Evolutionary conservation across 2,329 filamentous ascomycete genomes (phyloP).

Genomic region (Fusarium siculi): DNA sequence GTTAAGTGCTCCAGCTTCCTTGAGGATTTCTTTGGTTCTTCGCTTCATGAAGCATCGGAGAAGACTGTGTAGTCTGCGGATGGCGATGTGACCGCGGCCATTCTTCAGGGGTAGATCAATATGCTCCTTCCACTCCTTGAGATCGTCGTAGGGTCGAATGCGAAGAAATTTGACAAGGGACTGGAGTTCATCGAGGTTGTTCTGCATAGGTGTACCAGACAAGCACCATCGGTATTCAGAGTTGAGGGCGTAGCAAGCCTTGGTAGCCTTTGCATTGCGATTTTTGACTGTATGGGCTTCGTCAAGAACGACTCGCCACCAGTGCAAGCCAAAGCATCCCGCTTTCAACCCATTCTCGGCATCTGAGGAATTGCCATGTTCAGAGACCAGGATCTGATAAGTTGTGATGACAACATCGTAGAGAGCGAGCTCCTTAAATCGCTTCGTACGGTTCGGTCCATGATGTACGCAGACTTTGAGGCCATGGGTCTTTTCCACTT

Average conservation of each 20-base stretch:
- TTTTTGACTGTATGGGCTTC: conserved; percentile 99
- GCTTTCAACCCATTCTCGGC: conserved; percentile 71
- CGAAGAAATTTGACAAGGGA: conserved; percentile 92
- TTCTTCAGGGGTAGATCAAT: conserved; percentile 92
- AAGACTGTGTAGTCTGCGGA: conserved; percentile 84
- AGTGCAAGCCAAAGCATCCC: conserved; percentile 90
- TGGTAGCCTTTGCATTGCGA: conserved; percentile 92
- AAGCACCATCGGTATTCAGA: conserved; percentile 95
- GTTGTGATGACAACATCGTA: conserved; percentile 98
- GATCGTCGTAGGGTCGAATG: conserved; percentile 89
- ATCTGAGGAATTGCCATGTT: conserved; percentile 77
- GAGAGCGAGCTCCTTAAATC: conserved; percentile 76
- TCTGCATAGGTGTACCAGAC: conserved; percentile 97
- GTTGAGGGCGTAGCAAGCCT: conserved; percentile 86
- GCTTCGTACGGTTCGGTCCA: conserved; percentile 85
- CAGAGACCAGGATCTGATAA: conserved; percentile 93
- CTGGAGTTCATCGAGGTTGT: conserved; percentile 96
- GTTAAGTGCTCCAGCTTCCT: conserved; percentile 83
- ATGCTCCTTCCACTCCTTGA: conserved; percentile 88
- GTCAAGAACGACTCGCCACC: conserved; percentile 95
- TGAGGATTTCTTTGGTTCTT: conserved; percentile 97
- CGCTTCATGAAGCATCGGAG: conserved; percentile 97
- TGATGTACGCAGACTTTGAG: conserved; percentile 91
- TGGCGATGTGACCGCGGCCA: conserved; percentile 88
- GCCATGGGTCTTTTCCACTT: conserved; percentile 74